phyloP scores from a whole-genome alignment of 371 early-diverging fungal genomes.

The Dichotomocladium elegans region DNA sequence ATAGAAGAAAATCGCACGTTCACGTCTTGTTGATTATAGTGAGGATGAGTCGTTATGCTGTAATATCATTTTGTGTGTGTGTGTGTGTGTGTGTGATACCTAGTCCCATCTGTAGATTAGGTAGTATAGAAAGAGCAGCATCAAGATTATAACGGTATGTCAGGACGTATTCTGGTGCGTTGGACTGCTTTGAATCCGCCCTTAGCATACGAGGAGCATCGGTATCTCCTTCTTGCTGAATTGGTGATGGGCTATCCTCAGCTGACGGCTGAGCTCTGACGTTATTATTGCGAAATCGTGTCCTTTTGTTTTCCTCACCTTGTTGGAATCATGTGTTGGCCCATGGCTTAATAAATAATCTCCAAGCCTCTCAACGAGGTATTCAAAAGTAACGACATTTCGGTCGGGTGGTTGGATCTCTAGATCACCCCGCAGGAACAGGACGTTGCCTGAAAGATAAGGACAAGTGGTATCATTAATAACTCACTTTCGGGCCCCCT shows the following conservation, averaged over 20 bases:
- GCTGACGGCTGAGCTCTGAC: not conserved
- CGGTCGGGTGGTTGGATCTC: slow-evolving; percentile 53
- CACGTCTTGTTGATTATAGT: slow-evolving; percentile 56
- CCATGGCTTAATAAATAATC: slow-evolving; percentile 57
- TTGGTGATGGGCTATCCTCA: too few species aligned
- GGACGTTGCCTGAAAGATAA: slow-evolving; percentile 57
- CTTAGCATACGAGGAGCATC: too few species aligned
- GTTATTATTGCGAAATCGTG: not conserved
- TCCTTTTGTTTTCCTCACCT: not conserved
- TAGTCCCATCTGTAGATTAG: slow-evolving; percentile 47
- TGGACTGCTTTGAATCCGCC: slow-evolving; percentile 8
- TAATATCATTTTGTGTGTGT: not conserved
- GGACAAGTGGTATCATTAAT: too few species aligned
- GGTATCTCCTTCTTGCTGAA: too few species aligned
- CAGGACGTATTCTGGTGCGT: slow-evolving; percentile 27
- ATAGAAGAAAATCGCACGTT: slow-evolving; percentile 79
- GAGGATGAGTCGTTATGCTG: not conserved
- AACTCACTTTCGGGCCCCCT: not conserved
- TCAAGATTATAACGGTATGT: slow-evolving; percentile 38
- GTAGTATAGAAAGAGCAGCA: slow-evolving; percentile 47
- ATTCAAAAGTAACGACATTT: slow-evolving; percentile 60
- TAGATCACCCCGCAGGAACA: slow-evolving; percentile 75
- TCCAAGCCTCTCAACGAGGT: slow-evolving; percentile 71
- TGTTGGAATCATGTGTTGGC: slow-evolving; percentile 5
- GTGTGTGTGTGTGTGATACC: slow-evolving; percentile 19